Conservation (phyloP, 2,329 filamentous ascomycete species). For the Alternaria arborescens region DNA sequence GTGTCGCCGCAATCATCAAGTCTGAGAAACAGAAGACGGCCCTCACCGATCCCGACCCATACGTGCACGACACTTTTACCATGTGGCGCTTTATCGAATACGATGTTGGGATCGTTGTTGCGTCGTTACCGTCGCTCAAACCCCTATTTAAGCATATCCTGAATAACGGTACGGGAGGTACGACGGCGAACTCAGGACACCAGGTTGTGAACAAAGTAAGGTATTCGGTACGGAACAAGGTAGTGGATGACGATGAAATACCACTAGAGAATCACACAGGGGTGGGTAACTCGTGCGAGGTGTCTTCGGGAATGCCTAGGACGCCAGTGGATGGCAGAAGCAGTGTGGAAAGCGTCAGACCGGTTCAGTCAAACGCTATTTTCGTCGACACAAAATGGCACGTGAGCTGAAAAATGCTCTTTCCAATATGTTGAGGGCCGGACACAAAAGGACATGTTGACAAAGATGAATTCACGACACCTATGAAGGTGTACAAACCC, state of each 20-base stretch:
- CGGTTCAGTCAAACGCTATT: not conserved
- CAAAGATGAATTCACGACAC: too few species aligned
- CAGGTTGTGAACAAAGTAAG: not conserved
- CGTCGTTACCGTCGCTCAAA: slow-evolving; percentile 53
- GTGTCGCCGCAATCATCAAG: slow-evolving; percentile 2
- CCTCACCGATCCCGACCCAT: not conserved
- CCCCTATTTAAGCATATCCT: slow-evolving; percentile 39
- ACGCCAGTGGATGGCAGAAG: not conserved
- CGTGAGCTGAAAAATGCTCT: not conserved
- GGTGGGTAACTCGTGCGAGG: not conserved
- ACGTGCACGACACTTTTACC: slow-evolving; percentile 52
- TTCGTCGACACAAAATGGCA: not conserved
- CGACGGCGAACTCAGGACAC: not conserved
- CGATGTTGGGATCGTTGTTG: slow-evolving; percentile 56
- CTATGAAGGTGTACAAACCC: not conserved
- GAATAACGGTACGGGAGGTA: not conserved
- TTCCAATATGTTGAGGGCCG: not conserved
- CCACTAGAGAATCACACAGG: not conserved
- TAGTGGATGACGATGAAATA: not conserved
- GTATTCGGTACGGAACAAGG: not conserved
- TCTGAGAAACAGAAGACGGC: not conserved
- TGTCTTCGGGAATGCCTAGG: not conserved
- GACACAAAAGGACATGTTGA: too few species aligned
- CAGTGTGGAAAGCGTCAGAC: not conserved
- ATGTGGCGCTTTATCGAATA: slow-evolving; percentile 59